A percentile compares a stretch with the other conserved stretches of the same genome.
Evolutionary conservation across 2,329 filamentous ascomycete genomes (phyloP).

Genomic region (Hypoxylon sp.): DNA sequence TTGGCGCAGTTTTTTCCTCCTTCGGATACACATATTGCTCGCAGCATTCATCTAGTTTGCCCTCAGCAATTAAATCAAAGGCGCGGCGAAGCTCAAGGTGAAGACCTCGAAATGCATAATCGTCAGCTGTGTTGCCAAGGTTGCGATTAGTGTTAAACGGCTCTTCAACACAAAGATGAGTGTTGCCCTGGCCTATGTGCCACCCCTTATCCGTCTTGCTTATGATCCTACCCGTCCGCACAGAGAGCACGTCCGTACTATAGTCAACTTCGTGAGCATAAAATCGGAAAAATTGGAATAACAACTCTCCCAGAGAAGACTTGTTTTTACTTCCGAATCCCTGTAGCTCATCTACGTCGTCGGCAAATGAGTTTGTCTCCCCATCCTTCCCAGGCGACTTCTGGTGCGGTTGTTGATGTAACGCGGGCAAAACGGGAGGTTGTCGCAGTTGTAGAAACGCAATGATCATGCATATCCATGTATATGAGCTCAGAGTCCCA

Average conservation of each 20-base stretch:
- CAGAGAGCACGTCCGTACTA: conserved; percentile 85
- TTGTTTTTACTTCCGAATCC: conserved; percentile 85
- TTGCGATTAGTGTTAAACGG: conserved; percentile 94
- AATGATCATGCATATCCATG: conserved; percentile 99
- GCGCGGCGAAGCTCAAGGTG: conserved; percentile 91
- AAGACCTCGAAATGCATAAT: conserved; percentile 91
- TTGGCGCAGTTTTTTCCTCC: conserved; percentile 75
- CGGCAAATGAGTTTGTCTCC: conserved; percentile 83
- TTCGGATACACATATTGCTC: conserved; percentile 90
- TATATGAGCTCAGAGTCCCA: conserved; percentile 96
- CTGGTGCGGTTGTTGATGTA: conserved; percentile 81
- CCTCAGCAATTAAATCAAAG: conserved; percentile 84
- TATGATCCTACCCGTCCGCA: conserved; percentile 83
- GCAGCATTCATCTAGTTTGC: conserved; percentile 86
- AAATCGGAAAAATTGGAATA: conserved; percentile 96
- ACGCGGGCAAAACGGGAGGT: conserved; percentile 85
- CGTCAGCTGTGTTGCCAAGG: conserved; percentile 95
- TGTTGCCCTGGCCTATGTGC: conserved; percentile 80
- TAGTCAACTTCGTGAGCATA: conserved; percentile 96
- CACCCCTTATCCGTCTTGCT: conserved; percentile 90
- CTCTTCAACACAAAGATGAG: conserved; percentile 94
- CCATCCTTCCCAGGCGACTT: conserved; percentile 75
- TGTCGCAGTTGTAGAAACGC: conserved; percentile 92
- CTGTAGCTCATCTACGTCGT: conserved; percentile 81
- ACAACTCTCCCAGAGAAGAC: conserved; percentile 84